Conservation (phyloP, 1,139 yeast species). For the Diutina sp. region DNA sequence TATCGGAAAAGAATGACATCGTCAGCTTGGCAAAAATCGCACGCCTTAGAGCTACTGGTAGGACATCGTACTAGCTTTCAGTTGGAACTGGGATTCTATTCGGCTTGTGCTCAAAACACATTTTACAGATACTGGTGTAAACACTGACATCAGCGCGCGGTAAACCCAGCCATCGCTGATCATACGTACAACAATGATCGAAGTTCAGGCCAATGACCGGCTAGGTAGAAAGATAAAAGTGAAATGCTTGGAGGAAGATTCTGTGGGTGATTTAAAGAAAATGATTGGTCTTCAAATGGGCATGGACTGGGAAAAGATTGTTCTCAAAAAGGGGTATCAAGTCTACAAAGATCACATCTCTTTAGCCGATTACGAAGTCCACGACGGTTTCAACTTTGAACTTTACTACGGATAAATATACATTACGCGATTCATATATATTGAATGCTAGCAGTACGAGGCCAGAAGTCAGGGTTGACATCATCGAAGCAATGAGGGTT, state of each 20-base stretch:
- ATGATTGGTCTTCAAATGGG: conserved; percentile 77
- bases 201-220: conserved; percentile 18
- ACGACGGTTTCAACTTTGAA: conserved; percentile 80
- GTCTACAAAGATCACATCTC: conserved; percentile 82
- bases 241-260: conserved; percentile 74
- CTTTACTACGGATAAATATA: conserved; percentile 45
- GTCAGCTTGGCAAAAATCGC: not conserved
- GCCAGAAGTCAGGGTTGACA: not conserved
- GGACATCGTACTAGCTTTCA: not conserved
- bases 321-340: conserved; percentile 66
- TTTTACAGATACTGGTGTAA: not conserved
- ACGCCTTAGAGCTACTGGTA: too few species aligned
- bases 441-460: not conserved
- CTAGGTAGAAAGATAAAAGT: conserved; percentile 82
- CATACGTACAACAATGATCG: conserved; percentile 6
- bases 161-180: not conserved
- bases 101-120: not conserved
- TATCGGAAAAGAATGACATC: not conserved
- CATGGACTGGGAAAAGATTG: conserved; percentile 49
- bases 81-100: too few species aligned
- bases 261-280: conserved; percentile 86
- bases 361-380: conserved; percentile 86
- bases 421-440: not conserved
- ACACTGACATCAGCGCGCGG: not conserved
- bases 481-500: not conserved